These are phyloP conservation scores for Sonneratia alba DNA, from an alignment of 345 rosid species.

Conservation along the genomic window DNA sequence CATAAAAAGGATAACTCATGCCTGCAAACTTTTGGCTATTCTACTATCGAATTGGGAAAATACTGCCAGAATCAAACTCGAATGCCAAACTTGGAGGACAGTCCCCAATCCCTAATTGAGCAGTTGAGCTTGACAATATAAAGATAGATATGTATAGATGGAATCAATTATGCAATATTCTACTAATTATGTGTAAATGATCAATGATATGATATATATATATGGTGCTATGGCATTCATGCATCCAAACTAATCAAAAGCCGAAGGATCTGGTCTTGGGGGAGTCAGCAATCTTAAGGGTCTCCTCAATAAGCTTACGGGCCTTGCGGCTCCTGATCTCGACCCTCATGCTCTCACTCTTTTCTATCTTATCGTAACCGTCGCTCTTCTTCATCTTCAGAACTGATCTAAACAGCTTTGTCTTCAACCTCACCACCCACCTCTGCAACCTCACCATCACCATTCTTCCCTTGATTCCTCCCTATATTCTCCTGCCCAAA, in stretches of 20 bases:
- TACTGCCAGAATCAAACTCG: not conserved
- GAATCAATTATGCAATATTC: not conserved
- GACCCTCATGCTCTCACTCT: too few species aligned
- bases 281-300: constrained; percentile 72
- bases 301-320: constrained; percentile 54
- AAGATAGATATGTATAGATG: not conserved
- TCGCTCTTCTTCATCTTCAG: constrained; percentile 41
- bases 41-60: not conserved
- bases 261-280: constrained; percentile 48
- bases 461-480: too few species aligned
- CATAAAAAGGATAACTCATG: too few species aligned
- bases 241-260: constrained; percentile 19
- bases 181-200: not conserved
- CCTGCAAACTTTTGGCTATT: not conserved
- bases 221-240: not conserved
- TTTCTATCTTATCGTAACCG: constrained; percentile 12
- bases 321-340: constrained; percentile 31
- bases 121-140: not conserved
- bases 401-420: constrained; percentile 35
- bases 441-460: constrained; percentile 44
- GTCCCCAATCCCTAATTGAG: not conserved
- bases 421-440: constrained; percentile 36
- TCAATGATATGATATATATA: too few species aligned
- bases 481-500: too few species aligned
- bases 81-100: not conserved